Conservation (phyloP, 495 filamentous ascomycete species). For the Darksidea phi region DNA sequence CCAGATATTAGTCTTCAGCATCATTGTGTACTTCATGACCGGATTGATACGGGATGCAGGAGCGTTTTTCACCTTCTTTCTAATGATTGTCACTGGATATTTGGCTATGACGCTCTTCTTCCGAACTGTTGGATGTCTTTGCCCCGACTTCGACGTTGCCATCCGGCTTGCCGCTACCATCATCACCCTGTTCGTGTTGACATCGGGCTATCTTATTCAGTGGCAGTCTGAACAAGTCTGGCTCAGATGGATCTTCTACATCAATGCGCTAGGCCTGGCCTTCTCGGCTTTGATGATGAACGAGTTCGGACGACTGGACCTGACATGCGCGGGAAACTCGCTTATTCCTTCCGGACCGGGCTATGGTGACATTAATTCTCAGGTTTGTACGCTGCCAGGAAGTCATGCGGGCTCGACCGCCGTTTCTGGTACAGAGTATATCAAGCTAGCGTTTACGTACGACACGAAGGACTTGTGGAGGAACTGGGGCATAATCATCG, state of each 20-base stretch:
- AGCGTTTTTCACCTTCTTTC: conserved; percentile 75
- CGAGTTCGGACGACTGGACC: conserved; percentile 64
- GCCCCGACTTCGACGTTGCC: conserved; percentile 81
- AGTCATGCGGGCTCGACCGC: conserved; percentile 59
- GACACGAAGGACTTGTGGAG: conserved; percentile 63
- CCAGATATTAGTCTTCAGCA: conserved; percentile 66
- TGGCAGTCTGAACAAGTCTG: conserved; percentile 67
- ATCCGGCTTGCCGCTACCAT: conserved; percentile 69
- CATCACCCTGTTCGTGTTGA: conserved; percentile 76
- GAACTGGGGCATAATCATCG: conserved; percentile 73
- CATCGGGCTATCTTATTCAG: conserved; percentile 77
- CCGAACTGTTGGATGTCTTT: conserved; percentile 72
- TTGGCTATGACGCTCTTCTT: conserved; percentile 78
- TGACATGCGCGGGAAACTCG: conserved; percentile 63
- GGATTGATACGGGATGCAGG: conserved; percentile 64
- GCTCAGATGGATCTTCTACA: conserved; percentile 79
- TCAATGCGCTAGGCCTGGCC: conserved; percentile 72
- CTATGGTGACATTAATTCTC: conserved; percentile 65
- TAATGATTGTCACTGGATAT: conserved; percentile 69
- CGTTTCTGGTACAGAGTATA: conserved; percentile 62
- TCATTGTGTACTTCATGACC: conserved; percentile 82
- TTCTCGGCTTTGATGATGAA: conserved; percentile 81
- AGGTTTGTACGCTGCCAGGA: conserved; percentile 72
- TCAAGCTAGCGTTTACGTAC: conserved; percentile 64
- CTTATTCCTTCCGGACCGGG: conserved; percentile 64